Evolutionary conservation across 1,284 basidiomycete genomes (phyloP), one percentile per base, ranked within the genome.

Genomic region (Bothia castanella): DNA sequence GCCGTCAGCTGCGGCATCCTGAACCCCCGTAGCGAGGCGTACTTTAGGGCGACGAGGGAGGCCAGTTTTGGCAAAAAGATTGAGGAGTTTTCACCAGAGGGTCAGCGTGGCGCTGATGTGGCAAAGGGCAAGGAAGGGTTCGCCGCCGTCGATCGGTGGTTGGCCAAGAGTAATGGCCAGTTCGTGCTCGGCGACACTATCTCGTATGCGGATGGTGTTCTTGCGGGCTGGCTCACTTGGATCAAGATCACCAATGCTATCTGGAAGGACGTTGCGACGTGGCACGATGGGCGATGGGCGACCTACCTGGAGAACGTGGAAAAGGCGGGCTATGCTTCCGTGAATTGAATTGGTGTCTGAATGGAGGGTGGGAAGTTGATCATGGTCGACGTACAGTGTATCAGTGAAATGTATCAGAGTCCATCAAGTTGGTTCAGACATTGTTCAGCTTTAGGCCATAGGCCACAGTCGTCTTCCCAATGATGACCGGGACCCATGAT

Each of bases 281-380:
- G 68, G 70, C 58, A 73, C 42, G 54, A 54, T 31, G 71, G 72
- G 13, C 56, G 63, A 42, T 73, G 71, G 69, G 62, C 52, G 8
- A 55, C 56, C 13, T 56, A 69, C 43, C 50, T 64, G 49, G 58
- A 56, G 25, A 56, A 51, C 34, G 51, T 71, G 27, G 60, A 69
- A 38, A 54, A 47, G 36, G 59, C 46, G 20, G 61, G 58, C 21
- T 72, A 66, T 30, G 53, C 63, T 20, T 8, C 49, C 3, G 47
- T 62, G n/a, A 2, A 49, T 32, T 61, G 29, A 49, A 19, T 9
- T 12, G 32, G 27, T 36, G 37, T 37, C 39, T 32, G 34, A 20
- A 37, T 47, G 12, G 9, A 14, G 14, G 21, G n/a, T 36, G 6
- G 20, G 23, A 38, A 47, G 38, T 20, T 32, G 16, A 35, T 25